Evolutionary conservation across 2,329 filamentous ascomycete genomes (phyloP), one percentile per base, ranked within the genome.

Genomic region (Basipetospora chlamydospora): DNA sequence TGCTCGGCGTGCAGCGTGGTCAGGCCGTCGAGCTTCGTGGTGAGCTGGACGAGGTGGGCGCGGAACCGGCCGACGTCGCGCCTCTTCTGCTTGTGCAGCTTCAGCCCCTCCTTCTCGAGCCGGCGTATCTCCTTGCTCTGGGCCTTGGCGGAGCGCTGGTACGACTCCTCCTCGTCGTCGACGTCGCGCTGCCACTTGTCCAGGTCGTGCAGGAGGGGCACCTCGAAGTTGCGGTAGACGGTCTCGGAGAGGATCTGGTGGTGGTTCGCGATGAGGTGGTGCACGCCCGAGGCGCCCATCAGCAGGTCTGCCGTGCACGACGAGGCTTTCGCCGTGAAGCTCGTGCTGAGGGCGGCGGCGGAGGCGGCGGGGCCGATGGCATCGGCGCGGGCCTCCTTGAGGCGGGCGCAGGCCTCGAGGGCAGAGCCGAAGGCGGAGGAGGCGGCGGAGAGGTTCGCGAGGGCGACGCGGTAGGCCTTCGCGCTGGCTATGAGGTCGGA

Each of bases 241-340:
- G 73, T 79, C 55, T 80, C 76, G 43, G 66, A 72, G 3, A 80
- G 64, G 46, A 80, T 80, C 49, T 79, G 73, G 52, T 78, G 72
- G 58, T 80, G 76, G 55, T 80, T 80, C 31, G 75, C 75, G 40
- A 79, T 62, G 15, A 80, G 63, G 47, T 80, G 73, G 50, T 80
- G 76, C 28, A 80, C 64, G 25, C 76, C 76, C 23, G 71, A 70
- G 10, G 73, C 70, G 21, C 71, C 66, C 41, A 80, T 59, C 30
- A 80, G 60, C 37, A 65, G 63, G 53, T 79, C 73, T 12, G 74
- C 75, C 1, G 75, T 79, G 56, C 73, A 78, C 25, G 62, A 56
- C 30, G 63, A 62, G 30, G 57, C 55, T 29, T 55, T 57, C 16
- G 62, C 63, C 51, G 68, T 70, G 51, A 60, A 63, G 43, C 60